Conservation (phyloP, 1,139 yeast species). For the Saccharomyces hybrid region DNA sequence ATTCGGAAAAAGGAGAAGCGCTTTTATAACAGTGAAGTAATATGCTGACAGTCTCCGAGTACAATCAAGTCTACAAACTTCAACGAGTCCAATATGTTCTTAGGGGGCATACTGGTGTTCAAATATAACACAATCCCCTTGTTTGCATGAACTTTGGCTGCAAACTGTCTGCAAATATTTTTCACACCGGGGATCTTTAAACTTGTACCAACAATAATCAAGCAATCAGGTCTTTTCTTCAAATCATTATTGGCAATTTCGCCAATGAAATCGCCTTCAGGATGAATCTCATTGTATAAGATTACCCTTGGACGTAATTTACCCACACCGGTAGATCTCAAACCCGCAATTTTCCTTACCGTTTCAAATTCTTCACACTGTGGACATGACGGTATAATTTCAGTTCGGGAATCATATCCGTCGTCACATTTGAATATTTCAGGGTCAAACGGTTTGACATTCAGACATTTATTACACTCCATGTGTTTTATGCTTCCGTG, state of each 20-base stretch:
- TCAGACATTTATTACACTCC: constrained; percentile 69
- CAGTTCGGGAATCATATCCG: constrained; percentile 12
- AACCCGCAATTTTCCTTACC: constrained; percentile 51
- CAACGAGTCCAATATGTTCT: constrained; percentile 42
- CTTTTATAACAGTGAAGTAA: constrained; percentile 14
- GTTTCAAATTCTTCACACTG: constrained; percentile 48
- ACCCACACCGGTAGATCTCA: constrained; percentile 70
- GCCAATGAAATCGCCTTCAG: constrained; percentile 78
- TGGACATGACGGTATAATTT: constrained; percentile 44
- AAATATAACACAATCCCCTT: constrained; percentile 53
- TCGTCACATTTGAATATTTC: constrained; percentile 32
- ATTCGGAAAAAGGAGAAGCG: too few species aligned
- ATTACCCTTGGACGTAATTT: constrained; percentile 75
- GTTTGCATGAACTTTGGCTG: constrained; percentile 55
- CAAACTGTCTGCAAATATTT: constrained; percentile 61
- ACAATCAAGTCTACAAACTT: constrained; percentile 48
- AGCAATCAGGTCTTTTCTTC: constrained; percentile 60
- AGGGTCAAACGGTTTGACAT: constrained; percentile 39
- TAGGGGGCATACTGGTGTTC: constrained; percentile 47
- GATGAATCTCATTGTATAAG: constrained; percentile 78
- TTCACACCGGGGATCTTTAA: constrained; percentile 81
- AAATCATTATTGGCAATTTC: constrained; percentile 63
- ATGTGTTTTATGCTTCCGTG: constrained; percentile 71
- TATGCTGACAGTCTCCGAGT: constrained; percentile 52
- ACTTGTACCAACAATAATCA: constrained; percentile 80